phyloP scores from a whole-genome alignment of 2,329 filamentous ascomycete species.

The Graphiopsis chlorocephala region DNA sequence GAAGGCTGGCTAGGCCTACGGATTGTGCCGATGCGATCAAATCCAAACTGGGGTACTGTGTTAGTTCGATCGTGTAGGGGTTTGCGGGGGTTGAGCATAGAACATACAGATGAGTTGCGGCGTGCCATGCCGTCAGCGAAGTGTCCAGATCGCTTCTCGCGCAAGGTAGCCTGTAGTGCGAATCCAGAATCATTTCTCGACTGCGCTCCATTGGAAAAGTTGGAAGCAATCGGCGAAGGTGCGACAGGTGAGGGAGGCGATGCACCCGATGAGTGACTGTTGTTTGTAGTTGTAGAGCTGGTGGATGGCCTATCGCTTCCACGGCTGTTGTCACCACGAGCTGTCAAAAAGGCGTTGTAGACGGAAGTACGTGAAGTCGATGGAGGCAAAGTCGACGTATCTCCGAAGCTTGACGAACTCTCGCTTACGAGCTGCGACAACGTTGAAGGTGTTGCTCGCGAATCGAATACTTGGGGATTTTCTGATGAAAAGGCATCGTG shows the following conservation, averaged over 20 bases:
- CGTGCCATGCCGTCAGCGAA: constrained; percentile 73
- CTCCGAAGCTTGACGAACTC: constrained; percentile 83
- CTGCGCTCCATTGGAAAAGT: constrained; percentile 76
- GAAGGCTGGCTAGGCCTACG: constrained; percentile 61
- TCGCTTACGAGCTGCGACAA: constrained; percentile 84
- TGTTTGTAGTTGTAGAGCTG: constrained; percentile 52
- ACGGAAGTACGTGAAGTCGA: constrained; percentile 59
- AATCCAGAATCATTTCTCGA: constrained; percentile 91
- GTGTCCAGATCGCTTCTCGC: constrained; percentile 91
- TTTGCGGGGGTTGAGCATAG: constrained; percentile 29
- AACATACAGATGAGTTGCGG: constrained; percentile 73
- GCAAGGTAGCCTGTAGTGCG: constrained; percentile 76
- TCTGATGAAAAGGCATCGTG: constrained; percentile 88
- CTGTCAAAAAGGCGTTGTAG: constrained; percentile 87
- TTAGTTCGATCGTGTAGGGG: constrained; percentile 33
- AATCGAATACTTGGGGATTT: constrained; percentile 74
- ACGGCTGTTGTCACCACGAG: constrained; percentile 62
- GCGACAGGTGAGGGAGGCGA: constrained; percentile 64
- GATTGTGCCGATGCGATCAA: constrained; percentile 66
- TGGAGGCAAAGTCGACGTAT: constrained; percentile 50
- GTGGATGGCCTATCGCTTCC: constrained; percentile 73
- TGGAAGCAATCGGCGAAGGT: constrained; percentile 69
- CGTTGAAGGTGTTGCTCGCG: constrained; percentile 66
- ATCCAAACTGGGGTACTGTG: constrained; percentile 57
- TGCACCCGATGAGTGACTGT: constrained; percentile 36